These are phyloP conservation scores for Ascocoryne sarcoides DNA, from an alignment of 2,329 filamentous ascomycete genomes.

Conservation along the genomic window DNA sequence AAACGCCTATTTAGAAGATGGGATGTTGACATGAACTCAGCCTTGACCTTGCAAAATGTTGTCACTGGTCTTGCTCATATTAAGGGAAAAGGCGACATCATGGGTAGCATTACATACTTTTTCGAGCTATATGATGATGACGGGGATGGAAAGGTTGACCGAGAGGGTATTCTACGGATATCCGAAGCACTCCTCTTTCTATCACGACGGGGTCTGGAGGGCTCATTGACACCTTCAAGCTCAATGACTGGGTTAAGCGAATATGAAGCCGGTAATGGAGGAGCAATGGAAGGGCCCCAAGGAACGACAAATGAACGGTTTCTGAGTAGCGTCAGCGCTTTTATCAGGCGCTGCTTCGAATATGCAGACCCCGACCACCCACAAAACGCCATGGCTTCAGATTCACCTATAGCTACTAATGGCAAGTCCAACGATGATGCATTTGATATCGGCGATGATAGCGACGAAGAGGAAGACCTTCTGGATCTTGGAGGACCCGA, in stretches of 20 bases:
- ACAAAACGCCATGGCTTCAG: slow-evolving; percentile 41
- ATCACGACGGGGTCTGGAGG: slow-evolving; percentile 78
- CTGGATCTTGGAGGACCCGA: slow-evolving; percentile 43
- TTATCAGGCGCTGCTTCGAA: slow-evolving; percentile 93
- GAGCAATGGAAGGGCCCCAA: slow-evolving; percentile 30
- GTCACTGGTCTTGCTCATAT: slow-evolving; percentile 84
- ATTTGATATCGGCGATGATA: slow-evolving; percentile 70
- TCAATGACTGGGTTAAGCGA: slow-evolving; percentile 46
- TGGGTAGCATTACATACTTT: slow-evolving; percentile 96
- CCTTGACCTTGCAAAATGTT: slow-evolving; percentile 80
- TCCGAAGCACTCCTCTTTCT: slow-evolving; percentile 91
- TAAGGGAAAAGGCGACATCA: slow-evolving; percentile 90
- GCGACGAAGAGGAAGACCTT: slow-evolving; percentile 52
- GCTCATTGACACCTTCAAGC: slow-evolving; percentile 56
- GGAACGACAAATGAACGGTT: slow-evolving; percentile 76
- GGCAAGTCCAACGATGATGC: slow-evolving; percentile 35
- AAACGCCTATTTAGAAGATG: slow-evolving; percentile 78
- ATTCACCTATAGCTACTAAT: slow-evolving; percentile 23
- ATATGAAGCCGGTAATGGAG: slow-evolving; percentile 29
- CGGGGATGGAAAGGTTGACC: slow-evolving; percentile 80
- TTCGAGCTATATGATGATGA: slow-evolving; percentile 96
- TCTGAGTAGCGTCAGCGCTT: slow-evolving; percentile 85
- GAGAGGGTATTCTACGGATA: slow-evolving; percentile 89
- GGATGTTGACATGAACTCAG: slow-evolving; percentile 71
- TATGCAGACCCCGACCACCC: slow-evolving; percentile 91